Evolutionary conservation across 2,329 filamentous ascomycete species (phyloP), one percentile per base, ranked within the genome.

Genomic region (Ascochyta pisi): DNA sequence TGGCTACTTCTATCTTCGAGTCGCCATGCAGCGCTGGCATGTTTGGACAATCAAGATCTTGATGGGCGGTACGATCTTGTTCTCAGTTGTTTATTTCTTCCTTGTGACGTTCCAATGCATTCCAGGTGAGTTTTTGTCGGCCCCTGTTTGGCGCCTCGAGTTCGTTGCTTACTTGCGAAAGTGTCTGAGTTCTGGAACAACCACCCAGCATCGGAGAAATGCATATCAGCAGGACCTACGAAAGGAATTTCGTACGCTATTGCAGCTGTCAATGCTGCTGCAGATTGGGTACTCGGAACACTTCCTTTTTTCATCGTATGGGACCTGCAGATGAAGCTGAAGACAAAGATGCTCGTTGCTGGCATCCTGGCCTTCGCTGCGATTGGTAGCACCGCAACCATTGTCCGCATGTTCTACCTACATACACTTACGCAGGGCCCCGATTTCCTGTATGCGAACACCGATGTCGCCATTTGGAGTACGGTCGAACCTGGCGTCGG

Each of bases 261-360:
- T 9, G 61, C 62, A 12, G 64, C 65, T 7, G 50, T 71, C 8
- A 74, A 72, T 15, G 69, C 73, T 9, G 48, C 63, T 4, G 67
- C 71, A 1, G 73, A 75, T 45, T 75, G 72, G 72, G 55, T 61
- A 1, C 67, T 75, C n/a, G 70, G 69, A 0, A 65, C 63, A 4
- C 63, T 75, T 3, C 73, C 73, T 3, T 77, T 83, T 8, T 81
- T 82, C 56, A 74, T 88, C 3, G 77, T 88, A 1, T 82, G 78
- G 75, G 78, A 80, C 24, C 67, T 87, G 26, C 80, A 86, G 51
- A 85, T 88, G 80, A 80, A 80, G 41, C 63, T 59, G 7, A 78
- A 75, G 51, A 82, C 80, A 2, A 87, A 86, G 64, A 29, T 79
- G 6, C 78, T 83, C 2, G 73, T 87, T 22, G 80, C 81, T 9